Conservation (phyloP, 1,284 basidiomycete species). For the Ceratobasidium sp. region DNA sequence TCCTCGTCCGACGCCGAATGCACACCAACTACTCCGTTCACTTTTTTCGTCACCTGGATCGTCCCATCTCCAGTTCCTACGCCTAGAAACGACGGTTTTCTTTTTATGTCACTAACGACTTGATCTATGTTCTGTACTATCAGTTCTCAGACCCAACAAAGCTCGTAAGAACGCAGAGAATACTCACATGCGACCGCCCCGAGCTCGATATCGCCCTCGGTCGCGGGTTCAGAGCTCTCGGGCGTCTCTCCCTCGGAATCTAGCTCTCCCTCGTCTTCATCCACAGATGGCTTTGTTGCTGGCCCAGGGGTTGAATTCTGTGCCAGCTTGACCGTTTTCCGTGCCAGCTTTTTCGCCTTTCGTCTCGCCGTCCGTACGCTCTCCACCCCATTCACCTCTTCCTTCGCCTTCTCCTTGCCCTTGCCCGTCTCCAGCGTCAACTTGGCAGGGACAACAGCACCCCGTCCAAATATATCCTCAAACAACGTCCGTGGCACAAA, state of each 20-base stretch:
- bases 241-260: constrained; percentile 41
- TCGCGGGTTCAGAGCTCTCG: constrained; percentile 44
- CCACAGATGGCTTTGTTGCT: not conserved
- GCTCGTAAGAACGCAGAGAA: not conserved
- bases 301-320: not conserved
- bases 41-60: constrained; percentile 32
- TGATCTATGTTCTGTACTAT: constrained; percentile 6
- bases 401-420: constrained; percentile 49
- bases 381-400: constrained; percentile 50
- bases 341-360: constrained; percentile 51
- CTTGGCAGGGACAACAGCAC: constrained; percentile 62
- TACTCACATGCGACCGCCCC: constrained; percentile 42
- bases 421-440: not conserved
- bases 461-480: constrained; percentile 85
- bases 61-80: constrained; percentile 12
- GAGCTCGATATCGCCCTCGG: constrained; percentile 33
- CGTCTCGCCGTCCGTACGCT: constrained; percentile 53
- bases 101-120: constrained; percentile 28
- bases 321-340: constrained; percentile 48
- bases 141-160: not conserved
- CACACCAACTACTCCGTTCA: constrained; percentile 36
- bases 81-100: constrained; percentile 28
- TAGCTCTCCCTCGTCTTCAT: constrained; percentile 25
- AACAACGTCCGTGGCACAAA: constrained; percentile 73
- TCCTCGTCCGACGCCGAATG: constrained; percentile 44